phyloP scores from a whole-genome alignment of 2,329 filamentous ascomycete genomes.

The Didymella pinodella region DNA sequence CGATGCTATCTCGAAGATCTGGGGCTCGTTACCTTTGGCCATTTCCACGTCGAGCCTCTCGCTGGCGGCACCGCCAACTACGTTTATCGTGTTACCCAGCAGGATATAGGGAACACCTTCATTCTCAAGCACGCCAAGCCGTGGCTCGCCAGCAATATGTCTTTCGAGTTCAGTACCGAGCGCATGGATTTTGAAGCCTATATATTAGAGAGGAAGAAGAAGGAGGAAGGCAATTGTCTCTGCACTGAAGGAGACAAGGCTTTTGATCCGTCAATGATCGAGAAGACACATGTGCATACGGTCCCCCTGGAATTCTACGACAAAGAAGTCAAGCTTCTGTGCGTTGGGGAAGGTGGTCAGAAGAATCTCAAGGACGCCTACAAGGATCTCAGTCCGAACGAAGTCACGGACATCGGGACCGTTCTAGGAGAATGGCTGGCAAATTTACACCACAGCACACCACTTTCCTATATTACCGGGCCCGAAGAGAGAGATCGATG shows the following conservation, averaged over 20 bases:
- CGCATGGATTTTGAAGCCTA: slow-evolving; percentile 50
- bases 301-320: slow-evolving; percentile 39
- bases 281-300: slow-evolving; percentile 26
- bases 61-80: slow-evolving; percentile 49
- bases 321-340: slow-evolving; percentile 35
- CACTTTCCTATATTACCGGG: slow-evolving; percentile 12
- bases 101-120: neutral
- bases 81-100: slow-evolving; percentile 41
- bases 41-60: slow-evolving; percentile 21
- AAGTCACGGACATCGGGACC: slow-evolving; percentile 30
- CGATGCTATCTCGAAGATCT: neutral
- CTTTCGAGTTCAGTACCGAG: slow-evolving; percentile 36
- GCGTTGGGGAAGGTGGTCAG: slow-evolving; percentile 43
- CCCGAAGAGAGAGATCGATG: neutral
- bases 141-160: slow-evolving; percentile 34
- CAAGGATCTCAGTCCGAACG: slow-evolving; percentile 25
- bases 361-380: slow-evolving; percentile 47
- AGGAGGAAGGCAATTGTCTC: slow-evolving; percentile 1
- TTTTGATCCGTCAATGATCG: neutral
- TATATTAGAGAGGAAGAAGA: slow-evolving; percentile 31
- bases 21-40: too few species aligned
- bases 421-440: slow-evolving; percentile 47
- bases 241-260: neutral
- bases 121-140: slow-evolving; percentile 50
- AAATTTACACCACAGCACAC: slow-evolving; percentile 35